phyloP scores from a whole-genome alignment of 805 yeast species.

The Candida nitratophila region DNA sequence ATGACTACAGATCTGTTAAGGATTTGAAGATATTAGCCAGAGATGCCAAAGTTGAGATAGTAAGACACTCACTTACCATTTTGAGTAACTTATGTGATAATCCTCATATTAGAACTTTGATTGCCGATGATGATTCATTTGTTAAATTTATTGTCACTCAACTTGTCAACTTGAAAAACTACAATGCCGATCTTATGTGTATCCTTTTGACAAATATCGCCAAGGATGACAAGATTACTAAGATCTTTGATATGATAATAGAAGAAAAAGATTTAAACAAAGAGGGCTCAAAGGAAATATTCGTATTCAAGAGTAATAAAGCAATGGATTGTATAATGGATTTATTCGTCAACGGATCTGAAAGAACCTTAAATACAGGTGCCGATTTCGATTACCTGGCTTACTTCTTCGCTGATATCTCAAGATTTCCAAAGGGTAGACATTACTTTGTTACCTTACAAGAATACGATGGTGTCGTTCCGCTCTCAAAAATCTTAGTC shows the following conservation, averaged over 20 bases:
- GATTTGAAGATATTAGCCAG: conserved; percentile 60
- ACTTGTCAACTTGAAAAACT: conserved; percentile 48
- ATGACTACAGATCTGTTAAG: conserved; percentile 61
- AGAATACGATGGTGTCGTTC: conserved; percentile 67
- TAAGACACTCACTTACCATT: conserved; percentile 67
- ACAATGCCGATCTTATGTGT: conserved; percentile 73
- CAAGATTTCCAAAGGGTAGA: conserved; percentile 71
- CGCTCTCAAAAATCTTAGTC: conserved; percentile 71
- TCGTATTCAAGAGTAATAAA: conserved; percentile 42
- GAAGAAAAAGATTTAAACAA: conserved; percentile 30
- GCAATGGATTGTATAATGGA: conserved; percentile 81
- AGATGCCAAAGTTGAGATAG: conserved; percentile 47
- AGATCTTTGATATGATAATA: conserved; percentile 36
- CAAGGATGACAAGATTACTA: conserved; percentile 58
- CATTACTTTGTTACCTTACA: conserved; percentile 69
- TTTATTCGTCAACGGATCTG: conserved; percentile 80
- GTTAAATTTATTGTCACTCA: conserved; percentile 38
- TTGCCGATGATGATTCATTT: conserved; percentile 60
- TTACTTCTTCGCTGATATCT: conserved; percentile 83
- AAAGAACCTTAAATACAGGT: conserved; percentile 58
- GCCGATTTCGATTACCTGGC: conserved; percentile 81
- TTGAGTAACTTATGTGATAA: conserved; percentile 81
- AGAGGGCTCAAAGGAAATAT: conserved; percentile 16
- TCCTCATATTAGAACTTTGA: conserved; percentile 48
- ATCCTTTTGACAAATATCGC: conserved; percentile 83